Conservation (phyloP, 2,329 filamentous ascomycete species). For the Leptodontidium sp. region DNA sequence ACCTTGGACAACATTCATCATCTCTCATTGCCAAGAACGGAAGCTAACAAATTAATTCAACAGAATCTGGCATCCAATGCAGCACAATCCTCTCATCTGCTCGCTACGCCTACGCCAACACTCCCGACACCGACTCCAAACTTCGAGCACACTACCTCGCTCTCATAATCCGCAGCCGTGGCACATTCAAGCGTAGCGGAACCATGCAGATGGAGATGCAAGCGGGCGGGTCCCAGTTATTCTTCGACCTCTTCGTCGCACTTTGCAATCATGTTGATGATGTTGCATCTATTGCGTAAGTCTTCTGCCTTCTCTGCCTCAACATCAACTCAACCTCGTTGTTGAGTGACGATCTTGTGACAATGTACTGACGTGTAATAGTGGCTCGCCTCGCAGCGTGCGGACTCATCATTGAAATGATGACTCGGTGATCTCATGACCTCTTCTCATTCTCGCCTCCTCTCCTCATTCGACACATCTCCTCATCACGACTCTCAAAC, state of each 20-base stretch:
- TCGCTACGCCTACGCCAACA: conserved; percentile 89
- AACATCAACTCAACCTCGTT: neutral
- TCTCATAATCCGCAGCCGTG: conserved; percentile 86
- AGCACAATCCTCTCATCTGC: conserved; percentile 87
- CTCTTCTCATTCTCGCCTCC: conserved; percentile 8
- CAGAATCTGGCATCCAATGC: conserved; percentile 89
- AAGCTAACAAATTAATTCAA: conserved; percentile 49
- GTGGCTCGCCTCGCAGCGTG: conserved; percentile 45
- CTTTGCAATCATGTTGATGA: conserved; percentile 90
- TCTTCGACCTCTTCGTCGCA: conserved; percentile 94
- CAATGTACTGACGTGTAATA: conserved; percentile 26
- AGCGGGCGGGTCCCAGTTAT: conserved; percentile 80
- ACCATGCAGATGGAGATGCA: conserved; percentile 98
- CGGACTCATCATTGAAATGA: conserved; percentile 40
- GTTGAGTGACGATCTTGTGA: conserved; percentile 4
- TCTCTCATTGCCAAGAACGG: neutral
- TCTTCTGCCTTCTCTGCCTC: conserved; percentile 8
- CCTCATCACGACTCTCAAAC: neutral
- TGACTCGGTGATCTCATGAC: conserved; percentile 23
- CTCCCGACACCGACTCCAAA: conserved; percentile 89
- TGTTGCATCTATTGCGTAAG: conserved; percentile 65
- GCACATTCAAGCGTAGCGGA: conserved; percentile 90
- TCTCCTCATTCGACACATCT: conserved; percentile 7
- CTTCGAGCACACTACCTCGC: conserved; percentile 90
- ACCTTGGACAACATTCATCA: neutral